These are phyloP conservation scores for Botryotinia narcissicola DNA, from an alignment of 2,329 filamentous ascomycete genomes.

Conservation along the genomic window DNA sequence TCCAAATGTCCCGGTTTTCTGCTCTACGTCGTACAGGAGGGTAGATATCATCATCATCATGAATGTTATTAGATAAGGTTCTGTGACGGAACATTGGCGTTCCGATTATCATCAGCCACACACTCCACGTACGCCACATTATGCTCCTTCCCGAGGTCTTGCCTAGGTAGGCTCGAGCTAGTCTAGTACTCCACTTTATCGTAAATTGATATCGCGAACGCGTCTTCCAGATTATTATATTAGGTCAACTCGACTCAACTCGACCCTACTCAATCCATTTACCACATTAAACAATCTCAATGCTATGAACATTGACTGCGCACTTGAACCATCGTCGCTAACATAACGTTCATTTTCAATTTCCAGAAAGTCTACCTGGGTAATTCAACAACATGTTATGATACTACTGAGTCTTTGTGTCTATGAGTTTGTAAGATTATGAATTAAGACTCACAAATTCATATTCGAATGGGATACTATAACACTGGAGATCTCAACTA, in stretches of 20 bases:
- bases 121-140: neutral
- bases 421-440: neutral
- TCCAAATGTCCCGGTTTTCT: neutral
- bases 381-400: neutral
- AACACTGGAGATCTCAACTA: neutral
- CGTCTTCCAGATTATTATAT: neutral
- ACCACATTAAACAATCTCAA: neutral
- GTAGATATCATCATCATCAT: neutral
- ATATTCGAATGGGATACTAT: neutral
- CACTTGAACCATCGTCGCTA: neutral
- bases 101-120: neutral
- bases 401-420: neutral
- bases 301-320: neutral
- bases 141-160: neutral
- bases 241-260: neutral
- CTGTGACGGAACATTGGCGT: neutral
- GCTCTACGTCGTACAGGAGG: no score
- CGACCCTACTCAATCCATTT: neutral
- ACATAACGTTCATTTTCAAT: neutral
- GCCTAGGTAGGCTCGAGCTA: neutral
- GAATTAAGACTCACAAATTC: neutral
- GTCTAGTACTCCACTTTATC: neutral
- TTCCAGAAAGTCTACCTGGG: neutral
- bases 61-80: neutral
- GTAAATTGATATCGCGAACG: neutral